phyloP scores from a whole-genome alignment of 805 yeast species.

The Clavispora asparagi region DNA sequence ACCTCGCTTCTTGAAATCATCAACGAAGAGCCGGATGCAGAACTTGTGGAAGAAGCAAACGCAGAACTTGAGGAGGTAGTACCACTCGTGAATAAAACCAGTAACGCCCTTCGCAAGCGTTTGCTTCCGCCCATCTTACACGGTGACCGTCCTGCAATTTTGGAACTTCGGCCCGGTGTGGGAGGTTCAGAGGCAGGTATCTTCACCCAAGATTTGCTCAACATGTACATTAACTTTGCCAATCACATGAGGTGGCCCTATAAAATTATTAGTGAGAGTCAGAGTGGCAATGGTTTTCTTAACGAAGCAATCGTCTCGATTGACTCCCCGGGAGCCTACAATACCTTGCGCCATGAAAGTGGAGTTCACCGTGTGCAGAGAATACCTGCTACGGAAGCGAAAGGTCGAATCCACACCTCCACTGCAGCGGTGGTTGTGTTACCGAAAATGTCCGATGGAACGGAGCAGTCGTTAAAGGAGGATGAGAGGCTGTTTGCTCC shows the following conservation, averaged over 20 bases:
- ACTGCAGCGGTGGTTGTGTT: constrained; percentile 93
- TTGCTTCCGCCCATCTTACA: constrained; percentile 75
- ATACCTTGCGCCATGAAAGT: constrained; percentile 71
- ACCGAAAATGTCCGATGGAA: constrained; percentile 68
- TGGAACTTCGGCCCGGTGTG: constrained; percentile 91
- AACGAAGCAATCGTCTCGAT: constrained; percentile 70
- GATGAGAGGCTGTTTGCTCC: constrained; percentile 73
- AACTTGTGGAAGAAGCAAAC: constrained; percentile 51
- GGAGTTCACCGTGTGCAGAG: constrained; percentile 97
- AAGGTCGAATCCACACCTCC: constrained; percentile 92
- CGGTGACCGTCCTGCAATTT: constrained; percentile 67
- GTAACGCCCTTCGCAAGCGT: constrained; percentile 45
- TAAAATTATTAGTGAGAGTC: constrained; percentile 52
- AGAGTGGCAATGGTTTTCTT: constrained; percentile 56
- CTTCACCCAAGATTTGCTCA: constrained; percentile 72
- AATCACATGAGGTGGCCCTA: constrained; percentile 61
- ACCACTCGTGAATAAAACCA: constrained; percentile 41
- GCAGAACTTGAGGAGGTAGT: constrained; percentile 46
- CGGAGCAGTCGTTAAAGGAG: constrained; percentile 38
- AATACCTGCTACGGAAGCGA: constrained; percentile 87
- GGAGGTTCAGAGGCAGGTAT: constrained; percentile 94
- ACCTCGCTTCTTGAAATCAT: constrained; percentile 22
- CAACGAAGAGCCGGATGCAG: constrained; percentile 21
- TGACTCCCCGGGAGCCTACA: constrained; percentile 74
- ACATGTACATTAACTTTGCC: constrained; percentile 78